Conservation (phyloP, 192 early-diverging fungal genomes). For the Lobosporangium transversale region DNA sequence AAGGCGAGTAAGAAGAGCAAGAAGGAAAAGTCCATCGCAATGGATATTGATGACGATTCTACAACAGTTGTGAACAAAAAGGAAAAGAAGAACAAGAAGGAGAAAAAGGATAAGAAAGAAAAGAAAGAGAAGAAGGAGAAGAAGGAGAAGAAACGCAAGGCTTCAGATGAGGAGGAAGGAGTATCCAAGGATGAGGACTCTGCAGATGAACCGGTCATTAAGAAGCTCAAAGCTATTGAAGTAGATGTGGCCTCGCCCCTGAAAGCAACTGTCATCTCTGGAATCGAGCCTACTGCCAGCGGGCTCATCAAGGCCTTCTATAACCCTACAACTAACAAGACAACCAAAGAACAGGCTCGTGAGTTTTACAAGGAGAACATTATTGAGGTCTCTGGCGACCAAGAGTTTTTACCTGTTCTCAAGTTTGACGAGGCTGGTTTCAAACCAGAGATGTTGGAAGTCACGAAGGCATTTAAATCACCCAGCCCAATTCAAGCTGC, state of each 20-base stretch:
- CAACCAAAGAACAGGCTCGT: conserved; percentile 49
- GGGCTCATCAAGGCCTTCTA: conserved; percentile 60
- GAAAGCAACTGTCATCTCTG: conserved; percentile 40
- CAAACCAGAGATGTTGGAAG: conserved; percentile 69
- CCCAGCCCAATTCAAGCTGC: conserved; percentile 95
- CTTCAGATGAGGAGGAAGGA: conserved; percentile 16
- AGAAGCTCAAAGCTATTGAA: conserved; percentile 50
- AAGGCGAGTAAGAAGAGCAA: conserved; percentile 23
- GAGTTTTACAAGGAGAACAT: conserved; percentile 60
- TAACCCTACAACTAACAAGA: conserved; percentile 46
- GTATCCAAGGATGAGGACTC: conserved; percentile 1
- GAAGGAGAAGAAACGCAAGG: conserved; percentile 52
- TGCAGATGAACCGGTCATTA: conserved; percentile 21
- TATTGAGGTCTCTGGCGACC: conserved; percentile 60
- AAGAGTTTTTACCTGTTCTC: conserved; percentile 72
- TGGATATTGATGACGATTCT: conserved; percentile 1
- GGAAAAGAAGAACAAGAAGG: conserved; percentile 49
- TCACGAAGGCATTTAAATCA: conserved; percentile 72
- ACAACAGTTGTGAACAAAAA: conserved; percentile 16
- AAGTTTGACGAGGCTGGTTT: conserved; percentile 82
- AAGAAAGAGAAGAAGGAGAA: conserved; percentile 47
- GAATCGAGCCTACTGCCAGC: conserved; percentile 48
- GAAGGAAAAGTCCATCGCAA: conserved; percentile 21
- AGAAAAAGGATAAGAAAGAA: conserved; percentile 38
- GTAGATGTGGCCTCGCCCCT: conserved; percentile 20